A percentile compares a stretch with the other conserved stretches of the same genome.
Conservation (phyloP, 1,284 basidiomycete species). For the Ganoderma lucidum region DNA sequence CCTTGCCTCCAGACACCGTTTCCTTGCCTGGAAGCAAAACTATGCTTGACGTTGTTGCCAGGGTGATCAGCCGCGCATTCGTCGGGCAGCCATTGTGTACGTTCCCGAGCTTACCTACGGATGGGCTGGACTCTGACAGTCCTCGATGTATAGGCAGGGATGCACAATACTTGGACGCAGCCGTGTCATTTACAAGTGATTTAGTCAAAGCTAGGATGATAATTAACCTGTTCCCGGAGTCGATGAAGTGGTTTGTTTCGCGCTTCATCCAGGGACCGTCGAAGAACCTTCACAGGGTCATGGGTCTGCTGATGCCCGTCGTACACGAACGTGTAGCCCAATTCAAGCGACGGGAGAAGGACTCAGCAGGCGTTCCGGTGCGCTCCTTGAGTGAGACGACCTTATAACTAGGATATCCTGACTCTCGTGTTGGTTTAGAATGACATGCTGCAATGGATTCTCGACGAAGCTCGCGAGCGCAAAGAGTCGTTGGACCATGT, state of each 20-base stretch:
- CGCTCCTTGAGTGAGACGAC: background rate
- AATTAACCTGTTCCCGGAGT: constrained; percentile 9
- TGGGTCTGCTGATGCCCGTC: background rate
- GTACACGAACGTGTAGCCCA: constrained; percentile 1
- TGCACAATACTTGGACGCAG: constrained; percentile 7
- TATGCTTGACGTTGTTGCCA: constrained; percentile 7
- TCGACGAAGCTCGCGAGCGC: constrained; percentile 34
- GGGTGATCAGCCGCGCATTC: constrained; percentile 4
- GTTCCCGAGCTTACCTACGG: background rate
- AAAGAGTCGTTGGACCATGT: background rate
- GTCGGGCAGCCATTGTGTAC: constrained; percentile 4
- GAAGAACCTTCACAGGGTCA: background rate
- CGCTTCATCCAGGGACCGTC: constrained; percentile 4
- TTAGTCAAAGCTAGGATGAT: constrained; percentile 10
- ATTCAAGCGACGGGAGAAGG: constrained; percentile 3
- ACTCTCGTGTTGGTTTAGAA: constrained; percentile 24
- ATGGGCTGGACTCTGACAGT: background rate
- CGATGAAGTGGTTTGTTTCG: constrained; percentile 6
- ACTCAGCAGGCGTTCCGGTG: background rate
- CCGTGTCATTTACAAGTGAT: constrained; percentile 6
- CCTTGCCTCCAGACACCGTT: background rate
- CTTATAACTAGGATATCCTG: background rate
- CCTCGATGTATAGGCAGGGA: background rate
- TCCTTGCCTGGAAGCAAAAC: constrained; percentile 5
- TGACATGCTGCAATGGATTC: constrained; percentile 39